phyloP scores from a whole-genome alignment of 208 protist species.

The Phytomonas sp. region DNA sequence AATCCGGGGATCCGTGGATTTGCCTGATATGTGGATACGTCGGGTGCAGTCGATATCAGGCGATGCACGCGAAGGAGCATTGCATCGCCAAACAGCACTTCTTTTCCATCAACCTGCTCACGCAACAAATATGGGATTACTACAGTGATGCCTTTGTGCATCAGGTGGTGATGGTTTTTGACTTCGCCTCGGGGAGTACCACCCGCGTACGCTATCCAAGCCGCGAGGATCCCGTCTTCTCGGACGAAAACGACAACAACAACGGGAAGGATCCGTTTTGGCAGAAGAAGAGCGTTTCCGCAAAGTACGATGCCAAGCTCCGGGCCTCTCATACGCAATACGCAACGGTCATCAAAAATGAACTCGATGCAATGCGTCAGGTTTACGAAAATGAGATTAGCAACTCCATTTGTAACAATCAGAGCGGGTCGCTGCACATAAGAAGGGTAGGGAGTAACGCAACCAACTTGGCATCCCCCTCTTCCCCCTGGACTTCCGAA shows the following conservation, averaged over 20 bases:
- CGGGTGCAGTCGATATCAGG: slow-evolving; percentile 89
- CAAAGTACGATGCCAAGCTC: slow-evolving; percentile 78
- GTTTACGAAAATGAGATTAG: slow-evolving; percentile 26
- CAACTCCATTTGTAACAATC: neutral
- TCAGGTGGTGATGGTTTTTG: slow-evolving; percentile 58
- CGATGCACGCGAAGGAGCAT: slow-evolving; percentile 85
- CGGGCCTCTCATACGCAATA: slow-evolving; percentile 64
- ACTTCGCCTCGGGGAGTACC: slow-evolving; percentile 43
- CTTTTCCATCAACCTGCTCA: slow-evolving; percentile 87
- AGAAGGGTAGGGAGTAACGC: neutral
- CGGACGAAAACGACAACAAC: neutral
- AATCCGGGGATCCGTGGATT: slow-evolving; percentile 78
- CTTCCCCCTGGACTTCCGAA: neutral
- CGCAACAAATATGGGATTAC: slow-evolving; percentile 92
- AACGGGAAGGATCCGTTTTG: neutral
- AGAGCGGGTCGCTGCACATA: neutral
- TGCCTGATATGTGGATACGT: slow-evolving; percentile 89
- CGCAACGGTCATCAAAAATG: slow-evolving; percentile 66
- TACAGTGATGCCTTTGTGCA: slow-evolving; percentile 86
- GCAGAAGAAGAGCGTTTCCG: slow-evolving; percentile 63
- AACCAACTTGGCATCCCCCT: neutral
- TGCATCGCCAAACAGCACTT: slow-evolving; percentile 48
- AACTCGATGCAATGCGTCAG: slow-evolving; percentile 54
- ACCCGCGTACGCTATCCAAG: slow-evolving; percentile 68
- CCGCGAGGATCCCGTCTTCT: slow-evolving; percentile 24